Evolutionary conservation across 495 filamentous ascomycete genomes (phyloP), one percentile per base, ranked within the genome.

Genomic region (Penicillium mononematosum): DNA sequence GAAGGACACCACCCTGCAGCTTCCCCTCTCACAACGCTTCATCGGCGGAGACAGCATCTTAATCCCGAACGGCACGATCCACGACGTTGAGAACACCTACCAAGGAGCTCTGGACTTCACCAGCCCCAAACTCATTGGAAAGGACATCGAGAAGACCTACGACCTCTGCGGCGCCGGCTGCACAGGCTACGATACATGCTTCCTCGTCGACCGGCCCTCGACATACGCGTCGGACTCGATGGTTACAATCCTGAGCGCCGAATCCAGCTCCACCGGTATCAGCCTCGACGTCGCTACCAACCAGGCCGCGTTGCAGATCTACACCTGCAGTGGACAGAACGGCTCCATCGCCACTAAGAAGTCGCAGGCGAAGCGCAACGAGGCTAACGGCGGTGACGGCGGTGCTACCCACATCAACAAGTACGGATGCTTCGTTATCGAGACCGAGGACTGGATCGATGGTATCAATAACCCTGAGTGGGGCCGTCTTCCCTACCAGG

Each of bases 391-490:
- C n/a, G 73, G 71, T 6, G 65, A 73, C 53, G 56, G 72, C 14
- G 75, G 75, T 20, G 68, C 73, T 11, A 64, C 67, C 7, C 69
- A 60, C 44, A 66, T 82, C 36, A 71, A 85, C 48, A 73, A 90
- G 72, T 87, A 87, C 65, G 88, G 88, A 25, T 93, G 88, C 65
- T 47, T 90, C 47, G 88, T 91, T 25, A 77, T 92, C 61, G 79
- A 83, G 65, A 71, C 77, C 5, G 78, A 82, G 62, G 77, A 72
- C 38, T 93, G 85, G 83, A 92, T 93, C 63, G 89, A 91, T 64
- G 88, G 76, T 22, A 89, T 93, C 72, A 92, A 92, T 69, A 75
- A 91, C 55, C 89, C 88, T 8, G 75, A 88, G 68, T 93, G 89
- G 89, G 85, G 83, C 12, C 81, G 87, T 56, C 59, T 71, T 24